Percentiles rank a stretch among this genome's conserved stretches.
phyloP scores from a whole-genome alignment of 2,329 filamentous ascomycete genomes.

The Ophiostoma ulmi region DNA sequence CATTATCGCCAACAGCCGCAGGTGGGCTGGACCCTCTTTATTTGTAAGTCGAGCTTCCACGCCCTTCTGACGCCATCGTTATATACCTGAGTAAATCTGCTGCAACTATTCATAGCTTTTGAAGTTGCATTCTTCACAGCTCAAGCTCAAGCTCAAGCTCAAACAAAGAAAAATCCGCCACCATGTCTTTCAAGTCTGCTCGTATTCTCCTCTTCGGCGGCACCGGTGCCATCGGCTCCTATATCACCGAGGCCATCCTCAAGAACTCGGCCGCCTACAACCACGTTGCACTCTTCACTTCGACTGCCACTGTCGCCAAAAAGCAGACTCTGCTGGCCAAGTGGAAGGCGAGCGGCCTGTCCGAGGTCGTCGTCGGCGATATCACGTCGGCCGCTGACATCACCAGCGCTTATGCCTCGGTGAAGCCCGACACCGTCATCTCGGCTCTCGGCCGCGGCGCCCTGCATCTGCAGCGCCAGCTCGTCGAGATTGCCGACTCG shows the following conservation, averaged over 20 bases:
- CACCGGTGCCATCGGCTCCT: slow-evolving; percentile 37
- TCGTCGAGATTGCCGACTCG: slow-evolving; percentile 56
- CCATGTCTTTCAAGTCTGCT: slow-evolving; percentile 8
- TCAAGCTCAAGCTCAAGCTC: not conserved
- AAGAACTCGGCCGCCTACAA: slow-evolving; percentile 33
- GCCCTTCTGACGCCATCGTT: slow-evolving; percentile 11
- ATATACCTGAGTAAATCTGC: not conserved
- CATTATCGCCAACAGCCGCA: not conserved
- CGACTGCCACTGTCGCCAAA: slow-evolving; percentile 43
- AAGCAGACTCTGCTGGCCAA: slow-evolving; percentile 45
- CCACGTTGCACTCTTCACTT: slow-evolving; percentile 39
- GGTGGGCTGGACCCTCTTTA: not conserved
- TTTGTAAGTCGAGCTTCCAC: slow-evolving; percentile 16
- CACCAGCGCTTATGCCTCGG: slow-evolving; percentile 49
- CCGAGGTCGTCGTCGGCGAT: slow-evolving; percentile 53
- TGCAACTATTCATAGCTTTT: not conserved
- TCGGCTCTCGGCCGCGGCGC: slow-evolving; percentile 60
- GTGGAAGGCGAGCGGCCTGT: slow-evolving; percentile 42
- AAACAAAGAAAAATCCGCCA: not conserved
- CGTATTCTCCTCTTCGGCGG: slow-evolving; percentile 34
- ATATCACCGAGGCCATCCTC: slow-evolving; percentile 35
- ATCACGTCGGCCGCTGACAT: slow-evolving; percentile 49
- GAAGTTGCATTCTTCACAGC: not conserved
- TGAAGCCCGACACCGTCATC: slow-evolving; percentile 59
- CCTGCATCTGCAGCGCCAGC: slow-evolving; percentile 54